These are phyloP conservation scores for Candida maris DNA, from an alignment of 805 yeast genomes.

Conservation along the genomic window DNA sequence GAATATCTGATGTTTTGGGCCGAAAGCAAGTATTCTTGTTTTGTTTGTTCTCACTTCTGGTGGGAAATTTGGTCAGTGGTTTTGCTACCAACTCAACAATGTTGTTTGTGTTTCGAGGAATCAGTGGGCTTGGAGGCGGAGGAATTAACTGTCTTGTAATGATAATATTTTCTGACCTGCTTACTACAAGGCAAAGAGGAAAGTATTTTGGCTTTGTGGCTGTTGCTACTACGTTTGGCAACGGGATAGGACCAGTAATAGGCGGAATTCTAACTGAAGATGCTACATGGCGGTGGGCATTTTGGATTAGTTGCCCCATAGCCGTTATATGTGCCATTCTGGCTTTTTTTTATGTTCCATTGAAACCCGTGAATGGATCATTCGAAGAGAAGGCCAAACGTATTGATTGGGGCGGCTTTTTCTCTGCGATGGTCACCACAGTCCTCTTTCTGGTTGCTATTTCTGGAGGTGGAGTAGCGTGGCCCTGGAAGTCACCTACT, in stretches of 20 bases:
- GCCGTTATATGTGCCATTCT: conserved; percentile 12
- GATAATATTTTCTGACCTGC: conserved; percentile 53
- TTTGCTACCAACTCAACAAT: conserved; percentile 44
- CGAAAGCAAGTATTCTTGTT: conserved; percentile 42
- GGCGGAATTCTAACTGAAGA: conserved; percentile 47
- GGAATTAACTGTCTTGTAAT: conserved; percentile 47
- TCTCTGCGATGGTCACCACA: conserved; percentile 36
- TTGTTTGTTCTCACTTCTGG: conserved; percentile 36
- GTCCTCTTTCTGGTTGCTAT: conserved; percentile 51
- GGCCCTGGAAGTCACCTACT: conserved; percentile 42
- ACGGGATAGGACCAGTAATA: conserved; percentile 52
- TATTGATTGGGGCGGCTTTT: conserved; percentile 40
- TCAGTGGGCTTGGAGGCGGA: conserved; percentile 55
- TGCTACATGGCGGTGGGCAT: conserved; percentile 51
- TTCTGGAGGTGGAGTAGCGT: conserved; percentile 56
- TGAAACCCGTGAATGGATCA: conserved; percentile 33
- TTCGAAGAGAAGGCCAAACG: conserved; percentile 35
- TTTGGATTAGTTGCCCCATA: conserved; percentile 44
- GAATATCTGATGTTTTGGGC: conserved; percentile 53
- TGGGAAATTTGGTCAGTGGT: conserved; percentile 50
- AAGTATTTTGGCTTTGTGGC: conserved; percentile 55
- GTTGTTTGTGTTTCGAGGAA: conserved; percentile 47
- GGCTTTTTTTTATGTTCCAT: conserved; percentile 26
- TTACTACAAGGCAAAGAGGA: conserved; percentile 49
- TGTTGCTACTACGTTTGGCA: conserved; percentile 45